Evolutionary conservation across 192 early-diverging fungal genomes (phyloP).

Genomic region (Linnemannia zychae): DNA sequence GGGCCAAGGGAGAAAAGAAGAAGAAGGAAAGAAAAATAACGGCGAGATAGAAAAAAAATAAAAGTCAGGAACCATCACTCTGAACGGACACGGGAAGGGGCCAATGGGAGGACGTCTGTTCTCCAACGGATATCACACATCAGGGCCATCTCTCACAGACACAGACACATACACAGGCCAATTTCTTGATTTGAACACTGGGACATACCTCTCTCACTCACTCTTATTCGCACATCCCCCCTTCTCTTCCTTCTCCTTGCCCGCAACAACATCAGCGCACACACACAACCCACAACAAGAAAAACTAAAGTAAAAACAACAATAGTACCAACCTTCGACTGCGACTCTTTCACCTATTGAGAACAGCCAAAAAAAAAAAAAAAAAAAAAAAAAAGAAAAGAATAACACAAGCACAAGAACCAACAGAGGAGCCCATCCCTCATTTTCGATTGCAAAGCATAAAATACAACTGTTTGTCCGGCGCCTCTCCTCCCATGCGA

Average conservation of each 20-base stretch:
- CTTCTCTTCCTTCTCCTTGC: background rate
- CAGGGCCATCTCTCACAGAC: background rate
- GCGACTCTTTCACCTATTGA: background rate
- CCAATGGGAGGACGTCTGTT: background rate
- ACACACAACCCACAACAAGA: background rate
- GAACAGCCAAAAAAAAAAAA: background rate
- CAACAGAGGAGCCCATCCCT: background rate
- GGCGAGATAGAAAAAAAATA: background rate
- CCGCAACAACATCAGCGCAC: background rate
- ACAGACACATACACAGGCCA: background rate
- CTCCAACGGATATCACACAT: background rate
- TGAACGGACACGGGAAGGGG: background rate
- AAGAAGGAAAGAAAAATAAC: background rate
- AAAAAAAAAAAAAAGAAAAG: background rate
- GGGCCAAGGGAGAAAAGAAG: background rate
- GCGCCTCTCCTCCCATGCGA: too few relatives aligned
- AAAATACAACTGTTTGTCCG: background rate
- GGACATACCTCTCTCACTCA: background rate
- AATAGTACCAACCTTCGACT: background rate
- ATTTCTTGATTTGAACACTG: background rate
- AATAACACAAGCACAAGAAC: too few relatives aligned
- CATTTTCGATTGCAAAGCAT: conserved; percentile 6
- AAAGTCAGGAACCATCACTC: conserved; percentile 2
- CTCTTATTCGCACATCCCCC: background rate
- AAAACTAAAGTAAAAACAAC: background rate